Conservation (phyloP, 805 yeast species). For the Huiozyma naganishii region DNA sequence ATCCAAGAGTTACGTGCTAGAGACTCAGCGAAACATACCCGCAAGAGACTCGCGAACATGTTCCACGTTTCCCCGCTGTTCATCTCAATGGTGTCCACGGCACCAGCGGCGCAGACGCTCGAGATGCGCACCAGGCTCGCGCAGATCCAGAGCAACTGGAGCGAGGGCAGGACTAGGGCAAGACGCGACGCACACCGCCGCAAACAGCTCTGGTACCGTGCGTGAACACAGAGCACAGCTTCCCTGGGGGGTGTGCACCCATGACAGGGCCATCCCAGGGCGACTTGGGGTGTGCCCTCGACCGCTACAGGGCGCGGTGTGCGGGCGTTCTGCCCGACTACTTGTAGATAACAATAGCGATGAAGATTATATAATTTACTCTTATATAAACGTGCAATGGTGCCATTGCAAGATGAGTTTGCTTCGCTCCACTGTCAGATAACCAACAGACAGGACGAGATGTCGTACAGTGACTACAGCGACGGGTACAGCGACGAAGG, state of each 20-base stretch:
- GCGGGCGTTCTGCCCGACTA: background rate
- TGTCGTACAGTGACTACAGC: slow-evolving; percentile 5
- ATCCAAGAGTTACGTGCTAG: slow-evolving; percentile 43
- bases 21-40: slow-evolving; percentile 56
- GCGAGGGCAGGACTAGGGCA: slow-evolving; percentile 36
- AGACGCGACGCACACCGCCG: slow-evolving; percentile 50
- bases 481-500: slow-evolving; percentile 24
- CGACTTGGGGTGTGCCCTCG: background rate
- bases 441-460: background rate
- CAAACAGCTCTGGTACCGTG: slow-evolving; percentile 52
- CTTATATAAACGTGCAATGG: background rate
- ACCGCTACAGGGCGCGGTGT: background rate
- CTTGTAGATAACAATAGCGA: background rate
- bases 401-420: background rate
- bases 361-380: background rate
- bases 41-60: slow-evolving; percentile 48
- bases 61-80: slow-evolving; percentile 43
- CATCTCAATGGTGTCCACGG: slow-evolving; percentile 44
- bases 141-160: slow-evolving; percentile 40
- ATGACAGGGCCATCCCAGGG: background rate
- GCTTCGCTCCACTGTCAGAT: background rate
- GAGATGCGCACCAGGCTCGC: slow-evolving; percentile 40
- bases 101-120: slow-evolving; percentile 29
- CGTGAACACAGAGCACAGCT: slow-evolving; percentile 6
- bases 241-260: background rate